Evolutionary conservation across 1,139 yeast species (phyloP), one percentile per base, ranked within the genome.

Genomic region (Wickerhamiella infanticola): DNA sequence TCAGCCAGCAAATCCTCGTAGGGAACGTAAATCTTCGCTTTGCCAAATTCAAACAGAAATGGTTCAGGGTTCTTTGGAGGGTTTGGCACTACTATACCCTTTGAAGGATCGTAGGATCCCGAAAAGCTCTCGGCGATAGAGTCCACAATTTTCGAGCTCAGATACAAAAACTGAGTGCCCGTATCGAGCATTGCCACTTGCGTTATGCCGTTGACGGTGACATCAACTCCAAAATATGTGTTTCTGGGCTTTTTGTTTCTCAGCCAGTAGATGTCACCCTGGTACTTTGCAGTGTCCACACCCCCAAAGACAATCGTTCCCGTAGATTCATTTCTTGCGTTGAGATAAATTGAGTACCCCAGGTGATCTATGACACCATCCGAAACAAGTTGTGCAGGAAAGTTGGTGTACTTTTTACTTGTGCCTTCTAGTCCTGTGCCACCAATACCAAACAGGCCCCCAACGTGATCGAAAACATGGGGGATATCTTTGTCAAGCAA

Each of bases 301-400:
- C 77, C 82, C 6, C 82, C 82, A 58, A 77, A 74, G 44, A 77
- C 59, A 29, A 77, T 54, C 23, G 65, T 56, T 2, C 82, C 82
- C 1, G 63, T 48, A n/a, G 59, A 51, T 1, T 71, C 58, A n/a
- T 61, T 62, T 31, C 62, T 52, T 40, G 66, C 62, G 47, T 68
- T 65, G 51, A 77, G 66, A 56, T 68, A 76, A 48, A 77, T 60
- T 6, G 80, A 74, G 60, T 73, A 77, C 9, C 73, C 73, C 38
- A 58, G 63, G 47, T 65, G 64, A 44, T 64, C 55, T 53, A 74
- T 73, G 43, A 62, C 47, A 0, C 79, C 79, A 50, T 67, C 68
- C 43, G 63, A 58, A 53, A 64, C 67, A 61, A 76, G 61, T 45
- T 63, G 64, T 40, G 61, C 55, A n/a, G 81, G 81, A 47, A 70